Base-by-base conservation (phyloP, 1,284 basidiomycete genomes). In the Apiotrichum siamense region DNA sequence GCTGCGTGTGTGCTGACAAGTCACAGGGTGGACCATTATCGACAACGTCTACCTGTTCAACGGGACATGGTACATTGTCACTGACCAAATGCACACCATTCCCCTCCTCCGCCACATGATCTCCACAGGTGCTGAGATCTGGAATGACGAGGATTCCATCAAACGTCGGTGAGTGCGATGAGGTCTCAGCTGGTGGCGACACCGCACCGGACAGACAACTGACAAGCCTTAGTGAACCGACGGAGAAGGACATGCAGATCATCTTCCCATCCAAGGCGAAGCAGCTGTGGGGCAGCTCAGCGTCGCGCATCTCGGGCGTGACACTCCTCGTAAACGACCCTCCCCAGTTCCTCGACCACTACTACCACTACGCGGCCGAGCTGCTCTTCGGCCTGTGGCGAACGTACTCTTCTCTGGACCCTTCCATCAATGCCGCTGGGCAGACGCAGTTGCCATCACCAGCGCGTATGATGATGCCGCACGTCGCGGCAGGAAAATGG, bases 361-460 rank as follows among this genome's bases (percentile, higher is more conserved):
- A 75, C 60, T 75, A 75, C 58, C 69, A 67, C 51, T 91, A 85
- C 80, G 83, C 86, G 26, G 89, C 89, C 6, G 90, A 94, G 67
- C 80, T 91, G 17, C 84, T 87, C 73, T 88, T 88, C 56, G 88
- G 89, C 39, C 80, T 91, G 59, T 92, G 88, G 88, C 80, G 88
- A 21, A 83, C 88, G 0, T 92, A 91, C 66, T 81, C 87, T 29
- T 83, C 86, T 1, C 77, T 91, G 17, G 88, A 90, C 69, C 79
- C 80, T 1, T 75, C 74, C 23, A 88, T 90, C 55, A 72, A 82
- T 11, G 60, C 79, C 0, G 74, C 78, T 33, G 88, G 87, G 20
- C 78, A 79, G 2, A 75, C 77, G 1, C 65, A 69, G 50, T 82
- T 93, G 20, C 85, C 86, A 0, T 77, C 84, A 1, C 81, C 85